Percentiles rank a stretch among this genome's conserved stretches.
Evolutionary conservation across 768 basidiomycete genomes (phyloP).

Genomic region (Trametes sanguinea): DNA sequence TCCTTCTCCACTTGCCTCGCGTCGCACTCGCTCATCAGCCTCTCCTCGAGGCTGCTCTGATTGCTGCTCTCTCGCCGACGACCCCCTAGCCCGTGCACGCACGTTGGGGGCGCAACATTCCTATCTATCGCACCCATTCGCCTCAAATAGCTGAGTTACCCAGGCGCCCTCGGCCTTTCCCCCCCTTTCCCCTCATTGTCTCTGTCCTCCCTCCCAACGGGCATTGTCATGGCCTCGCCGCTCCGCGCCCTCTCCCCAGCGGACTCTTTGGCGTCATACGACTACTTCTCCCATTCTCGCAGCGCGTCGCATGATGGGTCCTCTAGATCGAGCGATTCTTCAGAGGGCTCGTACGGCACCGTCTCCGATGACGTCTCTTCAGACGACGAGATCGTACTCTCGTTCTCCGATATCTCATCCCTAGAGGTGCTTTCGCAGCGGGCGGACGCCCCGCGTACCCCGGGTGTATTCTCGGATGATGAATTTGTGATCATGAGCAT

Average conservation of each 20-base stretch:
- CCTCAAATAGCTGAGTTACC: conserved; percentile 9
- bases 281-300: conserved; percentile 32
- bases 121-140: conserved; percentile 9
- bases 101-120: conserved; percentile 11
- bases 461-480: conserved; percentile 43
- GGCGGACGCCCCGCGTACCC: conserved; percentile 25
- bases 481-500: conserved; percentile 53
- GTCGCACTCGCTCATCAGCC: not conserved
- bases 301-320: conserved; percentile 4
- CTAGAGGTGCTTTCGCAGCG: conserved; percentile 26
- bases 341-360: conserved; percentile 23
- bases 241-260: conserved; percentile 22
- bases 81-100: not conserved
- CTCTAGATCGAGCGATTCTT: conserved; percentile 24
- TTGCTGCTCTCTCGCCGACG: not conserved
- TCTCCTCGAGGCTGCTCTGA: conserved; percentile 16
- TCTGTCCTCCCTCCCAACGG: not conserved
- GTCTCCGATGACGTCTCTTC: conserved; percentile 29
- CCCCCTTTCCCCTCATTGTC: conserved; percentile 21
- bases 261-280: conserved; percentile 34
- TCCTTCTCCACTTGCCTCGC: conserved; percentile 5
- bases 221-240: conserved; percentile 26
- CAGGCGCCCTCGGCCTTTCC: conserved; percentile 10
- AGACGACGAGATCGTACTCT: conserved; percentile 62
- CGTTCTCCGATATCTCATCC: conserved; percentile 38